These are phyloP conservation scores for Pseudogymnoascus sp. DNA, from an alignment of 2,329 filamentous ascomycete genomes.

Conservation along the genomic window DNA sequence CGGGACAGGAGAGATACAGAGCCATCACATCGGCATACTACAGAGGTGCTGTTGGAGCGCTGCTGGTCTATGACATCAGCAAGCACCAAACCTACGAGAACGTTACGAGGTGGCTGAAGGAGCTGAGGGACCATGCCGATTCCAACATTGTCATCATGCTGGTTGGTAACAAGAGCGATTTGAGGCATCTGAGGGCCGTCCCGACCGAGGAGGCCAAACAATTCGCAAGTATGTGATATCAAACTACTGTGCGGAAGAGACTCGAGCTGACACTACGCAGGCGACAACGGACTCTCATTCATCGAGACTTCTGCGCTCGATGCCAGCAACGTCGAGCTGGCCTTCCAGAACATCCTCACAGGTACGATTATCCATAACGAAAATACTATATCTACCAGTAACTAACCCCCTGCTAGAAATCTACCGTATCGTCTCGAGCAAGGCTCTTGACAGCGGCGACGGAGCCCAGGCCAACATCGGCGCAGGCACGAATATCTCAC, in stretches of 20 bases:
- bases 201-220: constrained; percentile 96
- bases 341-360: constrained; percentile 98
- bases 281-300: constrained; percentile 96
- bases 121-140: constrained; percentile 94
- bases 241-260: constrained; percentile 3
- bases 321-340: constrained; percentile 97
- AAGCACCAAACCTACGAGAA: constrained; percentile 99
- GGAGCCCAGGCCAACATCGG: constrained; percentile 71
- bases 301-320: constrained; percentile 98
- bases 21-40: constrained; percentile 99
- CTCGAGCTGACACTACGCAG: constrained; percentile 41
- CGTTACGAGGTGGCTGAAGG: constrained; percentile 97
- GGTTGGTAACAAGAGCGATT: constrained; percentile 99
- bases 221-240: constrained; percentile 69
- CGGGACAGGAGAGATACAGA: constrained; percentile 96
- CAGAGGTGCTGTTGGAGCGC: constrained; percentile 89
- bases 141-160: constrained; percentile 99
- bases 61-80: constrained; percentile 99
- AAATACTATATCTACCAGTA: neutral
- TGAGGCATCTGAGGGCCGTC: constrained; percentile 93
- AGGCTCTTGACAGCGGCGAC: constrained; percentile 87
- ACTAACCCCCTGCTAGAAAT: constrained; percentile 59
- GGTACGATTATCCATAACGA: constrained; percentile 48
- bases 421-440: constrained; percentile 97
- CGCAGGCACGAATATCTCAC: constrained; percentile 74